These are phyloP conservation scores for Talinum fruticosum DNA, from an alignment of 148 eudicot species.

Conservation along the genomic window DNA sequence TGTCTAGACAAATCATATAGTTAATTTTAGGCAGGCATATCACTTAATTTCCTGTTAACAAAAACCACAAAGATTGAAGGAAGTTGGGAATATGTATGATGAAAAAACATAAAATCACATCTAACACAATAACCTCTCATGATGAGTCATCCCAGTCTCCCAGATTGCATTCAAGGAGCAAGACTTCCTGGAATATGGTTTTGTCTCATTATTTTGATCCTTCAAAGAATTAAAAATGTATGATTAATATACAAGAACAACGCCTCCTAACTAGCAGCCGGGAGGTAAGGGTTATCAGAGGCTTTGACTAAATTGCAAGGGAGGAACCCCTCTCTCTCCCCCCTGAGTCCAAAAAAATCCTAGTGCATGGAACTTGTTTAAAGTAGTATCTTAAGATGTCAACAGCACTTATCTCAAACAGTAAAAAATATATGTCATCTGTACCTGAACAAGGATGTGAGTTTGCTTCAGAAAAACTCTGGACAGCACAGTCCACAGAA, in stretches of 20 bases:
- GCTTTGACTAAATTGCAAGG: not conserved
- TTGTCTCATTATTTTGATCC: not conserved
- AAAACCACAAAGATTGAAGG: not conserved
- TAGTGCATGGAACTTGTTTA: not conserved
- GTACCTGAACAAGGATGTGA: conserved; percentile 16
- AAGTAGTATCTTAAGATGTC: not conserved
- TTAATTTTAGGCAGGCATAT: not conserved
- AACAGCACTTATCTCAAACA: conserved; percentile 7
- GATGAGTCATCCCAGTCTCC: conserved; percentile 7
- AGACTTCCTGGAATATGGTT: not conserved
- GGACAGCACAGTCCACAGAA: conserved; percentile 28
- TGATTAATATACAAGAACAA: not conserved
- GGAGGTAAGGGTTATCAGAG: not conserved
- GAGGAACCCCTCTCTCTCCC: not conserved
- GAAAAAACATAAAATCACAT: no score
- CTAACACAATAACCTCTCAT: not conserved
- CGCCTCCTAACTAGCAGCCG: not conserved
- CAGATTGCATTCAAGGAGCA: not conserved
- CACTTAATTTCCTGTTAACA: not conserved
- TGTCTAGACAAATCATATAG: not conserved
- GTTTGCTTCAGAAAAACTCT: conserved; percentile 18
- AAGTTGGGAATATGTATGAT: not conserved
- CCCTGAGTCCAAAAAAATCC: no score
- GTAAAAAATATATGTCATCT: not conserved
- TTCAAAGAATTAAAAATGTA: not conserved